These are phyloP conservation scores for Cyclotella distinguenda DNA, from an alignment of 108 stramenopile species.

Conservation along the genomic window DNA sequence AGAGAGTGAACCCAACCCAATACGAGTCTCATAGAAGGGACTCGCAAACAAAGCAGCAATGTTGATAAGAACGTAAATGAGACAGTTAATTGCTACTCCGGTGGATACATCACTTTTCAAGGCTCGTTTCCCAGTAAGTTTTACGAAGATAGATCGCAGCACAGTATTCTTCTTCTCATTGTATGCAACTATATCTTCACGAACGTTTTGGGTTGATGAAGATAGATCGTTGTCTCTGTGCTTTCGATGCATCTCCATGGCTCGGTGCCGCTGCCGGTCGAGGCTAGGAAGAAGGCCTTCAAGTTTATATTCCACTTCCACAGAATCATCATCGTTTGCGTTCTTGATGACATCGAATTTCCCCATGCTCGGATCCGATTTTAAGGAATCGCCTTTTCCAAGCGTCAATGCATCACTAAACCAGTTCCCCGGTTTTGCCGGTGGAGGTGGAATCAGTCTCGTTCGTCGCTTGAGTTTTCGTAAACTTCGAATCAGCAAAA, in stretches of 20 bases:
- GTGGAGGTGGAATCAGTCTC: background rate
- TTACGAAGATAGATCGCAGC: slow-evolving; percentile 8
- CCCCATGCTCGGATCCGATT: no score
- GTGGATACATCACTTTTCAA: slow-evolving; percentile 6
- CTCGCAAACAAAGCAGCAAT: slow-evolving; percentile 15
- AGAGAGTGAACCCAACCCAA: slow-evolving; percentile 36
- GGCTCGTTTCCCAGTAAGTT: slow-evolving; percentile 7
- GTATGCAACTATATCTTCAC: slow-evolving; percentile 13
- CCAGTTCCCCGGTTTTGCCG: background rate
- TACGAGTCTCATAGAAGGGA: slow-evolving; percentile 13
- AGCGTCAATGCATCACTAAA: background rate
- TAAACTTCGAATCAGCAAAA: background rate
- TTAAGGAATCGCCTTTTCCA: background rate
- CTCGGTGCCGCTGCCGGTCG: slow-evolving; percentile 5
- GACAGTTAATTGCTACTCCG: slow-evolving; percentile 14
- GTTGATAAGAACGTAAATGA: slow-evolving; percentile 15
- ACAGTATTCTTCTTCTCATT: slow-evolving; percentile 23
- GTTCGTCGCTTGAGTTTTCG: background rate
- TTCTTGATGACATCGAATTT: background rate
- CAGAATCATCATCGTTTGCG: background rate
- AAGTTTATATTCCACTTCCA: background rate
- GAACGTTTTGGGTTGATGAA: slow-evolving; percentile 4
- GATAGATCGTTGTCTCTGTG: slow-evolving; percentile 11
- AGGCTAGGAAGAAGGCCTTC: slow-evolving; percentile 9
- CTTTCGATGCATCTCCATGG: slow-evolving; percentile 10